A percentile compares a stretch with the other conserved stretches of the same genome.
phyloP scores from a whole-genome alignment of 495 filamentous ascomycete species.

The Parmelia sp. region DNA sequence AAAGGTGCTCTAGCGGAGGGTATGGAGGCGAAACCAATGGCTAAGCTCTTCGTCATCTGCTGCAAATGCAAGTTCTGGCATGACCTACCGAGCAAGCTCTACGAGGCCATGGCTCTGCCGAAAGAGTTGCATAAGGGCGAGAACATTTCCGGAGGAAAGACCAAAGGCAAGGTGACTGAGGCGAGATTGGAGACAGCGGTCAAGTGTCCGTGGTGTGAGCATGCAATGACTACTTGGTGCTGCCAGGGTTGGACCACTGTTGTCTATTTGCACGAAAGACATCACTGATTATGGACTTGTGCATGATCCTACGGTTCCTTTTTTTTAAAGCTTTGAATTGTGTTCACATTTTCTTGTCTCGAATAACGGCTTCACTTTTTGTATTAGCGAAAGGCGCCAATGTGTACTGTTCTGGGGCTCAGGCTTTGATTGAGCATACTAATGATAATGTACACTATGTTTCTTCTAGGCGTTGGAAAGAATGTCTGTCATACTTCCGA shows the following conservation, averaged over 20 bases:
- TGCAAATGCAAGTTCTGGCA: conserved; percentile 78
- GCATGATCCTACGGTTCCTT: background rate
- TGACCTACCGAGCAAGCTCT: conserved; percentile 68
- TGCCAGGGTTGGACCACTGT: conserved; percentile 68
- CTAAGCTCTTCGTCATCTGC: conserved; percentile 75
- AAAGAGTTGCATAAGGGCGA: conserved; percentile 39
- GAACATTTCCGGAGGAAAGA: background rate
- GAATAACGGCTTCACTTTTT: background rate
- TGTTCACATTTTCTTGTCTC: background rate
- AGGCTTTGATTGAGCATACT: background rate
- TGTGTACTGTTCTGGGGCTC: background rate
- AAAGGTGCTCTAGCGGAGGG: conserved; percentile 17
- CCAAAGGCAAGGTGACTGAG: conserved; percentile 15
- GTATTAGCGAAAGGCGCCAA: background rate
- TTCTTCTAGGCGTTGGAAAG: conserved; percentile 1
- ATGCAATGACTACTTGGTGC: conserved; percentile 65
- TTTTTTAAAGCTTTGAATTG: background rate
- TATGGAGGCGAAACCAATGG: conserved; percentile 45
- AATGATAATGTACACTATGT: background rate
- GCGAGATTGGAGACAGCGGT: conserved; percentile 43
- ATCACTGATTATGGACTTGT: conserved; percentile 38
- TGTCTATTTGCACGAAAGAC: conserved; percentile 60
- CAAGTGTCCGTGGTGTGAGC: conserved; percentile 71
- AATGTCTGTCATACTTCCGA: background rate
- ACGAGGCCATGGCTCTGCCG: conserved; percentile 64